These are phyloP conservation scores for Isabelozyma heimii DNA, from an alignment of 805 yeast genomes.

Conservation along the genomic window DNA sequence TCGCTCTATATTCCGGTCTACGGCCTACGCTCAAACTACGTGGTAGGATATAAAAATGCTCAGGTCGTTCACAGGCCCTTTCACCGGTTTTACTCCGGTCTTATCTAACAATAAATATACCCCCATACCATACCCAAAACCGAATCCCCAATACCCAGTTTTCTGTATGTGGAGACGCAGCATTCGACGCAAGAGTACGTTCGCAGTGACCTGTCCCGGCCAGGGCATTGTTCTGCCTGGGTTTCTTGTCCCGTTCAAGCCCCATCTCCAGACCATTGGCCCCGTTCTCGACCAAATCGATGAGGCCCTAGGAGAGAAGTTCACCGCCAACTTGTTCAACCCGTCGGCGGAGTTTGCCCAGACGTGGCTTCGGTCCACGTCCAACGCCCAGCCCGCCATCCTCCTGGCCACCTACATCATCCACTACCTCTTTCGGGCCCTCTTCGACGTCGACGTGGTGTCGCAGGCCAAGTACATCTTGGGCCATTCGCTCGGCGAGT, in stretches of 20 bases:
- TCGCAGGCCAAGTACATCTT: slow-evolving; percentile 18
- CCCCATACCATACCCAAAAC: too few relatives aligned
- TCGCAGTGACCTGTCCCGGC: slow-evolving; percentile 35
- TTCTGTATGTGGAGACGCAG: neutral
- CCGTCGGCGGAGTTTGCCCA: slow-evolving; percentile 8
- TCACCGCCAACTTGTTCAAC: slow-evolving; percentile 14
- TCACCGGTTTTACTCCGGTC: too few relatives aligned
- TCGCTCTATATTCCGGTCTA: too few relatives aligned
- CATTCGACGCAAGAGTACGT: neutral
- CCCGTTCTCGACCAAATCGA: slow-evolving; percentile 15
- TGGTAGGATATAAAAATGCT: too few relatives aligned
- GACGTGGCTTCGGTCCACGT: slow-evolving; percentile 29
- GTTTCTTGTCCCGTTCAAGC: slow-evolving; percentile 16
- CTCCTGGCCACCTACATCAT: slow-evolving; percentile 39
- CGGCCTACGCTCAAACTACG: too few relatives aligned
- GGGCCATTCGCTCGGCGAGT: slow-evolving; percentile 56
- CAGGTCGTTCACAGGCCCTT: too few relatives aligned
- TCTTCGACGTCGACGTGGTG: slow-evolving; percentile 15
- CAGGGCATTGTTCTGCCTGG: slow-evolving; percentile 26
- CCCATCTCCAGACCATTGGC: slow-evolving; percentile 7
- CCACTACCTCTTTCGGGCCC: slow-evolving; percentile 15
- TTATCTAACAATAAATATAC: too few relatives aligned
- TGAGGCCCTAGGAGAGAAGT: slow-evolving; percentile 17
- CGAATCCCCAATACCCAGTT: neutral
- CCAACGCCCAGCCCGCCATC: slow-evolving; percentile 55